Conservation (phyloP, 768 basidiomycete species). For the Lactarius hengduanensis region DNA sequence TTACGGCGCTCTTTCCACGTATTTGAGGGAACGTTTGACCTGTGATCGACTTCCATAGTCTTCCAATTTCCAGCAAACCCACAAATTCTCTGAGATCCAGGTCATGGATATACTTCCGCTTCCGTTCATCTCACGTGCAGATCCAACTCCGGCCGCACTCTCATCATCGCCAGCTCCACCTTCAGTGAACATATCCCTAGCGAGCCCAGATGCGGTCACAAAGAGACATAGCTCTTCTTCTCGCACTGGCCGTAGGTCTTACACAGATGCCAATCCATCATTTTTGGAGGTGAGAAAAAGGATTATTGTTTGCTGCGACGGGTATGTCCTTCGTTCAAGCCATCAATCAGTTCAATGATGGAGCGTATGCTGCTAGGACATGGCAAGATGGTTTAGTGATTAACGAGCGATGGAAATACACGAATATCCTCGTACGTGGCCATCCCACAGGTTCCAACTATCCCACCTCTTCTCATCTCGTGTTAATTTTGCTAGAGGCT, state of each 20-base stretch:
- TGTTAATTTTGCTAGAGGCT: conserved; percentile 30
- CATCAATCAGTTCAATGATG: neutral
- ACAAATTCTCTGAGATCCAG: neutral
- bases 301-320: conserved; percentile 73
- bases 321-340: conserved; percentile 42
- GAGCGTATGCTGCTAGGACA: conserved; percentile 43
- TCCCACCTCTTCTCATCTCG: neutral
- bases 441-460: neutral
- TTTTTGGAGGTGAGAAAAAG: conserved; percentile 34
- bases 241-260: conserved; percentile 15
- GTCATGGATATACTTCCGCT: conserved; percentile 3
- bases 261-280: conserved; percentile 11
- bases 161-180: neutral
- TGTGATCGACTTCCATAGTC: neutral
- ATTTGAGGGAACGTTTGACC: neutral
- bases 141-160: neutral
- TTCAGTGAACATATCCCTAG: neutral
- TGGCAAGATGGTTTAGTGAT: conserved; percentile 60
- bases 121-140: neutral
- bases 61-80: neutral
- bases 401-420: conserved; percentile 35
- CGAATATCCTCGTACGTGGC: conserved; percentile 35
- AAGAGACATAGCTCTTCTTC: conserved; percentile 9
- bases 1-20: neutral
- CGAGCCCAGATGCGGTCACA: neutral